These are phyloP conservation scores for Nepenthes gracilis DNA, from an alignment of 148 eudicot genomes.

Conservation along the genomic window DNA sequence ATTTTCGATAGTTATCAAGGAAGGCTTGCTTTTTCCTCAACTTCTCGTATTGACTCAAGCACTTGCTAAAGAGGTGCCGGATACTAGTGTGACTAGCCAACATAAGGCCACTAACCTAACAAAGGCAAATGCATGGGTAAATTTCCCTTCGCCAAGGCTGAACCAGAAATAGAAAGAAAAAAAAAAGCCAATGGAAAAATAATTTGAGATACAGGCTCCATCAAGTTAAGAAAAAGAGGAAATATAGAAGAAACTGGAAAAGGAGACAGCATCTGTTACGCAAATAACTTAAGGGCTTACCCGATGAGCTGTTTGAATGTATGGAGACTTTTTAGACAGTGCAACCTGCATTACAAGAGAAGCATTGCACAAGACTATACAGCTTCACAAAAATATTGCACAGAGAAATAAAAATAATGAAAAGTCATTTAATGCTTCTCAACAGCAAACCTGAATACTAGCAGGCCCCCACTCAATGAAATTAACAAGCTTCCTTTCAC, in stretches of 20 bases:
- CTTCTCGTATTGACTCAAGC: slow-evolving; percentile 82
- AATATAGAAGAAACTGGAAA: not conserved
- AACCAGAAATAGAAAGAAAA: not conserved
- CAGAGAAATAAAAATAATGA: not conserved
- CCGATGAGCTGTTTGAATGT: slow-evolving; percentile 94
- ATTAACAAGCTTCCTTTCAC: slow-evolving; percentile 93
- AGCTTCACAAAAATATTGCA: not conserved
- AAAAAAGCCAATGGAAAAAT: not conserved
- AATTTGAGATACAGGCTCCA: not conserved
- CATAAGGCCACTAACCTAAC: slow-evolving; percentile 95
- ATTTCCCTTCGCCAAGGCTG: not conserved
- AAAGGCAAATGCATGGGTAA: not conserved
- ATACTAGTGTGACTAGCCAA: slow-evolving; percentile 95
- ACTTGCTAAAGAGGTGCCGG: slow-evolving; percentile 87
- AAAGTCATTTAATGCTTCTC: slow-evolving; percentile 2
- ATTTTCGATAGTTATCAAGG: slow-evolving; percentile 89
- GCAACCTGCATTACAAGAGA: slow-evolving; percentile 57
- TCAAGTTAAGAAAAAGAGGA: not conserved
- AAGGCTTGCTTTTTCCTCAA: slow-evolving; percentile 96
- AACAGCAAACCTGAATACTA: slow-evolving; percentile 99
- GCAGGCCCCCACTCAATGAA: slow-evolving; percentile 99
- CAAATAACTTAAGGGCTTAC: slow-evolving; percentile 23
- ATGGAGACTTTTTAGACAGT: slow-evolving; percentile 92
- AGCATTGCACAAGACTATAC: not conserved
- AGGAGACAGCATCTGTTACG: not conserved